Conservation (phyloP, 805 yeast species). For the Millerozyma acaciae region DNA sequence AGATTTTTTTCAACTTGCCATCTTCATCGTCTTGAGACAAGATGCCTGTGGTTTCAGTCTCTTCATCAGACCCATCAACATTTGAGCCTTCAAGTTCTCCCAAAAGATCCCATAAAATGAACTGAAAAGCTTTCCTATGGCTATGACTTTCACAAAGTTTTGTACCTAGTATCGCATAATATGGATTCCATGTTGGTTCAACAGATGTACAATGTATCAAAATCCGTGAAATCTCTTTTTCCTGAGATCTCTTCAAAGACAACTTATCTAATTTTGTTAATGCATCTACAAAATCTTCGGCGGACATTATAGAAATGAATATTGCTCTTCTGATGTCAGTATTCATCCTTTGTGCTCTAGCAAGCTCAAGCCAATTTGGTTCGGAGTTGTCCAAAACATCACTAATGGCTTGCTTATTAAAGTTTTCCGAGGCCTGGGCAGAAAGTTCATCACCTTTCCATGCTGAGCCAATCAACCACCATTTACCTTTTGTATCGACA, state of each 20-base stretch:
- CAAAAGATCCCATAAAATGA: slow-evolving; percentile 82
- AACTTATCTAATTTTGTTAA: slow-evolving; percentile 77
- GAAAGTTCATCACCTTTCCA: slow-evolving; percentile 68
- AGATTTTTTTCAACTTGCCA: slow-evolving; percentile 50
- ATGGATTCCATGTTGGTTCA: slow-evolving; percentile 85
- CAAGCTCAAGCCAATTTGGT: slow-evolving; percentile 87
- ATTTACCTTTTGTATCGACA: slow-evolving; percentile 80
- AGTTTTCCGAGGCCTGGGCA: slow-evolving; percentile 10
- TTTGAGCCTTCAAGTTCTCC: slow-evolving; percentile 57
- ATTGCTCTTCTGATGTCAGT: slow-evolving; percentile 93
- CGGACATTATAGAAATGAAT: slow-evolving; percentile 92
- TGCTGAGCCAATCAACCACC: slow-evolving; percentile 99
- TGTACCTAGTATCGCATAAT: slow-evolving; percentile 74
- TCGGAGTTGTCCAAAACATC: slow-evolving; percentile 65
- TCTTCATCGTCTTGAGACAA: slow-evolving; percentile 49
- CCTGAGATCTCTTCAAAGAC: slow-evolving; percentile 72
- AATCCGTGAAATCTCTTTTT: slow-evolving; percentile 82
- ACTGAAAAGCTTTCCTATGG: slow-evolving; percentile 80
- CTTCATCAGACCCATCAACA: slow-evolving; percentile 41
- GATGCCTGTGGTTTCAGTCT: slow-evolving; percentile 28
- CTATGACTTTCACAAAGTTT: slow-evolving; percentile 74
- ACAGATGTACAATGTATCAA: slow-evolving; percentile 79
- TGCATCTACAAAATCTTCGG: slow-evolving; percentile 88
- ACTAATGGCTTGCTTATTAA: slow-evolving; percentile 45
- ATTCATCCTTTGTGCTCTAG: slow-evolving; percentile 86